phyloP scores from a whole-genome alignment of 2,329 filamentous ascomycete species.

The Phialocephala subalpina region DNA sequence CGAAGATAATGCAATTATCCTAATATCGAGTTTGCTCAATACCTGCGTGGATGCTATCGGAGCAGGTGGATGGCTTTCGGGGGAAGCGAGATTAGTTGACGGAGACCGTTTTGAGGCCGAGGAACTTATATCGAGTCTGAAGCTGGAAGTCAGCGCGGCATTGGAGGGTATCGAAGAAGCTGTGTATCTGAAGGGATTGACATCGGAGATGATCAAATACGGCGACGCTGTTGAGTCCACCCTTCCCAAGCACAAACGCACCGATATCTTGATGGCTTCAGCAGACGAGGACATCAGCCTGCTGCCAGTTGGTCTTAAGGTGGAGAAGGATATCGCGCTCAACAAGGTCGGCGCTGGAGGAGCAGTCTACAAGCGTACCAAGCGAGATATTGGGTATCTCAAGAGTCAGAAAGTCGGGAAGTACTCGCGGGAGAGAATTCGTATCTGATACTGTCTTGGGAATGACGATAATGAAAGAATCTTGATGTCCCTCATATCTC shows the following conservation, averaged over 20 bases:
- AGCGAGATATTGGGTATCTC: conserved; percentile 78
- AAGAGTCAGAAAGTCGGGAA: conserved; percentile 81
- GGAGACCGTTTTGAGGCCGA: conserved; percentile 61
- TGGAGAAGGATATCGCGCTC: conserved; percentile 56
- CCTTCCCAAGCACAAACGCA: conserved; percentile 42
- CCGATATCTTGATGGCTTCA: conserved; percentile 53
- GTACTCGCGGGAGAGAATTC: conserved; percentile 84
- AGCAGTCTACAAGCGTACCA: conserved; percentile 73
- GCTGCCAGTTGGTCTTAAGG: conserved; percentile 78
- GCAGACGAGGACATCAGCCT: conserved; percentile 53
- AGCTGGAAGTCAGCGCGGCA: conserved; percentile 73
- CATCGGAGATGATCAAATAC: conserved; percentile 73
- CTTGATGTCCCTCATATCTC: not conserved
- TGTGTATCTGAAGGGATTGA: conserved; percentile 67
- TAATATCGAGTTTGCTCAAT: conserved; percentile 76
- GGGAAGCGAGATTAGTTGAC: conserved; percentile 59
- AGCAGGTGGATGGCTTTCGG: conserved; percentile 75
- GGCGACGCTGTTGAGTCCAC: conserved; percentile 45
- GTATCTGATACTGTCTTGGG: conserved; percentile 56
- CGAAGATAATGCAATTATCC: conserved; percentile 72
- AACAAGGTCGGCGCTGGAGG: conserved; percentile 73
- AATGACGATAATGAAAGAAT: conserved; percentile 4
- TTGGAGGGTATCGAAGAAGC: conserved; percentile 77
- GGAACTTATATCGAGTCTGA: conserved; percentile 71
- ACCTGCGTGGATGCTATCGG: conserved; percentile 80